A percentile compares a stretch with the other conserved stretches of the same genome.
These are phyloP conservation scores for Pezicula neosporulosa DNA, from an alignment of 2,329 filamentous ascomycete species.

Conservation along the genomic window DNA sequence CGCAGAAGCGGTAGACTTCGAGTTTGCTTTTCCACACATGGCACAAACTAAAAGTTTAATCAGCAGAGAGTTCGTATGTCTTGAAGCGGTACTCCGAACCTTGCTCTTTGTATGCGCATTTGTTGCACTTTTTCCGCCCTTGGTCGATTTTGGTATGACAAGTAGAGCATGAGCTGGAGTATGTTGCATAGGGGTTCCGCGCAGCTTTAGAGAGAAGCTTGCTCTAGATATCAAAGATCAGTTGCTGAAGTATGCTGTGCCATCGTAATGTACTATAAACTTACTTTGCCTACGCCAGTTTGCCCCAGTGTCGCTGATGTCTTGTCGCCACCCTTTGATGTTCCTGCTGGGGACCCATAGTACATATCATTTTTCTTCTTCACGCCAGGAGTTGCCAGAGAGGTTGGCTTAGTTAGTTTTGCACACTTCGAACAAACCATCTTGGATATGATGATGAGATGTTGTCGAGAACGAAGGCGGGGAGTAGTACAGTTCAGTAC, in stretches of 20 bases:
- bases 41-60: slow-evolving; percentile 46
- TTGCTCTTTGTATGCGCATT: slow-evolving; percentile 60
- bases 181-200: slow-evolving; percentile 63
- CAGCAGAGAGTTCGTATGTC: slow-evolving; percentile 1
- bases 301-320: slow-evolving; percentile 53
- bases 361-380: slow-evolving; percentile 68
- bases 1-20: slow-evolving; percentile 43
- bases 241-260: background rate
- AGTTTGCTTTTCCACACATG: slow-evolving; percentile 60
- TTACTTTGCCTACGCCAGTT: slow-evolving; percentile 57
- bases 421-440: slow-evolving; percentile 67
- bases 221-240: slow-evolving; percentile 39
- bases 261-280: slow-evolving; percentile 7
- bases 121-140: slow-evolving; percentile 57
- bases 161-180: slow-evolving; percentile 55
- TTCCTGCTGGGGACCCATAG: slow-evolving; percentile 49
- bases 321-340: slow-evolving; percentile 34
- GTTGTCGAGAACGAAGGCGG: slow-evolving; percentile 7
- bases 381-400: slow-evolving; percentile 60
- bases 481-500: too few relatives aligned
- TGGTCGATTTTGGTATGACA: slow-evolving; percentile 64
- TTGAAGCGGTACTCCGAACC: slow-evolving; percentile 10
- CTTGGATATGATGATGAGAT: slow-evolving; percentile 14
- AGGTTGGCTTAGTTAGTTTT: slow-evolving; percentile 55
- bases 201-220: slow-evolving; percentile 62